Percentiles rank a stretch among this genome's conserved stretches.
phyloP scores from a whole-genome alignment of 2,329 filamentous ascomycete species.

The Elsinoe perseae region DNA sequence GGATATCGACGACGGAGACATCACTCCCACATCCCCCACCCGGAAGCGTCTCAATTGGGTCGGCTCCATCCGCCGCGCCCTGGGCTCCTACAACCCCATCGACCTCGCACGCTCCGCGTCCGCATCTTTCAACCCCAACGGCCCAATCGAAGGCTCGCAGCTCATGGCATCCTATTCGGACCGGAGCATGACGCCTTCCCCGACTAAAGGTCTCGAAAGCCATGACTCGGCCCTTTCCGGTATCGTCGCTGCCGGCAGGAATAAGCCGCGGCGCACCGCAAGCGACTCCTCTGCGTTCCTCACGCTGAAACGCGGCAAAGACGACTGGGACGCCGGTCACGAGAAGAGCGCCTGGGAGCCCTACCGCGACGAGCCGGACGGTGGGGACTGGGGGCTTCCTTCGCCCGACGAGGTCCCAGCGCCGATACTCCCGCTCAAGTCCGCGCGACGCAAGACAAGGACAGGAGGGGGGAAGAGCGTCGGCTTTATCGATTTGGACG shows the following conservation, averaged over 20 bases:
- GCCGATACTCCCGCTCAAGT: background rate
- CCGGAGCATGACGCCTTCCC: conserved; percentile 16
- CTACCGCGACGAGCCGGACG: conserved; percentile 27
- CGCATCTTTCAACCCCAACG: background rate
- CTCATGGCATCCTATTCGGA: conserved; percentile 7
- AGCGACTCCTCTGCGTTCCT: conserved; percentile 38
- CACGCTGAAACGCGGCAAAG: conserved; percentile 35
- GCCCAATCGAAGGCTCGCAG: background rate
- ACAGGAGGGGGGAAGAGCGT: conserved; percentile 49
- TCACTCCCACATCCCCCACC: conserved; percentile 18
- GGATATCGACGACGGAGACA: conserved; percentile 12
- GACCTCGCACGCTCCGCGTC: conserved; percentile 14
- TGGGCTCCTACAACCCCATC: conserved; percentile 14
- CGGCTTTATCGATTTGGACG: background rate
- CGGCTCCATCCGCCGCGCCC: conserved; percentile 28
- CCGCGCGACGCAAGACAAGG: conserved; percentile 22
- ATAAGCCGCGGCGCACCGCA: conserved; percentile 35
- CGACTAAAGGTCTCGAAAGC: conserved; percentile 6
- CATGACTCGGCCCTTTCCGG: conserved; percentile 7
- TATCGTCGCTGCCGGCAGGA: no score
- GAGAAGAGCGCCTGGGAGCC: conserved; percentile 22
- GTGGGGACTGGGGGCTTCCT: conserved; percentile 29
- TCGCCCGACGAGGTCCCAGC: background rate
- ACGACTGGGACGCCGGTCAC: conserved; percentile 28
- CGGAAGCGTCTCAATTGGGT: conserved; percentile 31